Evolutionary conservation across 139 green algal species (phyloP).

Genomic region (Chlorella sp.): DNA sequence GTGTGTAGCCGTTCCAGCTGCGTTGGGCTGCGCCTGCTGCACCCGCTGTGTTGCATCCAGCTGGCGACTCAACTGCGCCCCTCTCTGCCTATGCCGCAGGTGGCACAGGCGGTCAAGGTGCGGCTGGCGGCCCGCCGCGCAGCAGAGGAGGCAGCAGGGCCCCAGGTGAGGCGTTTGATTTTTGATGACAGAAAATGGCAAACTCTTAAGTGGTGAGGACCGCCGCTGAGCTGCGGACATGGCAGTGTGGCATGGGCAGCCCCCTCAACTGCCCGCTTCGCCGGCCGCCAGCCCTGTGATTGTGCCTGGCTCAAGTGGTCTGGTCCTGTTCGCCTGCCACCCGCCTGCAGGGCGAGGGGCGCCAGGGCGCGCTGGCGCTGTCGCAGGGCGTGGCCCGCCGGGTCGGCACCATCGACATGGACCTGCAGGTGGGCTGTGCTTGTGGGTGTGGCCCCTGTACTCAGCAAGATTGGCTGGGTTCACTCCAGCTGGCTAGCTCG

Average conservation of each 20-base stretch:
- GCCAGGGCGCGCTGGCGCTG: background rate
- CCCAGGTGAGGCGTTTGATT: no score
- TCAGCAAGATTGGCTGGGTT: no score
- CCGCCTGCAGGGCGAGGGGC: background rate
- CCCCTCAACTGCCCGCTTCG: background rate
- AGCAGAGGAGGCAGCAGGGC: background rate
- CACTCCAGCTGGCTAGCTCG: no score
- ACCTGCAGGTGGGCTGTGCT: background rate
- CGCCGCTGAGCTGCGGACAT: background rate
- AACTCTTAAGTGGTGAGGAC: no score
- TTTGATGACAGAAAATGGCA: no score
- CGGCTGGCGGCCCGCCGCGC: constrained; percentile 4
- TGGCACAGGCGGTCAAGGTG: constrained; percentile 24
- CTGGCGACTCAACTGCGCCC: no score
- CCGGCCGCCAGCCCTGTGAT: background rate
- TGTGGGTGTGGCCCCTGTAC: background rate
- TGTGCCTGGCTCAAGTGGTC: background rate
- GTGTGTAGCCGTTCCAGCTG: no score
- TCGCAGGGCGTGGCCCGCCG: background rate
- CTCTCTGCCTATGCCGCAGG: background rate
- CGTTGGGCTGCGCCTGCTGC: no score
- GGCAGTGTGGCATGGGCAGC: background rate
- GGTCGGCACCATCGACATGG: constrained; percentile 9
- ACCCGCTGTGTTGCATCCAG: no score
- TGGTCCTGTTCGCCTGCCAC: no score